A percentile compares a stretch with the other conserved stretches of the same genome.
phyloP scores from a whole-genome alignment of 2,329 filamentous ascomycete species.

The Cercospora canescens region DNA sequence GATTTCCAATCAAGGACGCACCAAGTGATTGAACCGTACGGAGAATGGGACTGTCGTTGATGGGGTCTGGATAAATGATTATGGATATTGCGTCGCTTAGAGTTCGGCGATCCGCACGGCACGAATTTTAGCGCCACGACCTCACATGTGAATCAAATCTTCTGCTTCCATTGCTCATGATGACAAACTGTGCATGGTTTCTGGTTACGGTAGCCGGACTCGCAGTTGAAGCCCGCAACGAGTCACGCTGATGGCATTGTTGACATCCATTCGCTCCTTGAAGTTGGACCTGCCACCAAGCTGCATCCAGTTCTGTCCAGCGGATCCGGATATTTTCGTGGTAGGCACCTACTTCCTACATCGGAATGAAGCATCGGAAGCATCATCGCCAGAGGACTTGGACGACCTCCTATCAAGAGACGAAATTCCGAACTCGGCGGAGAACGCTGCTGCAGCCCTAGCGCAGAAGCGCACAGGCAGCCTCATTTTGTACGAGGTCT shows the following conservation, averaged over 20 bases:
- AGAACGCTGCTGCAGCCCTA: background rate
- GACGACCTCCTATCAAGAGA: constrained; percentile 15
- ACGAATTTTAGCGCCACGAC: constrained; percentile 1
- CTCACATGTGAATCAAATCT: constrained; percentile 9
- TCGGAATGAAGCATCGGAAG: constrained; percentile 34
- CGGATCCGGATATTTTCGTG: constrained; percentile 65
- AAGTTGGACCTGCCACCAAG: constrained; percentile 69
- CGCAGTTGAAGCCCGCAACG: background rate
- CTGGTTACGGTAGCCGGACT: background rate
- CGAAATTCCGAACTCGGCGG: background rate
- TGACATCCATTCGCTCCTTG: constrained; percentile 50
- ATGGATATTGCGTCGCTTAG: constrained; percentile 1
- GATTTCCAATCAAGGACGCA: background rate
- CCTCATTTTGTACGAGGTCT: constrained; percentile 64
- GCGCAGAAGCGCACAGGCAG: constrained; percentile 64
- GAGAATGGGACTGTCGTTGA: background rate
- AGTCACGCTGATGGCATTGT: constrained; percentile 22
- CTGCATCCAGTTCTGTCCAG: constrained; percentile 73
- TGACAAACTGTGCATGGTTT: background rate
- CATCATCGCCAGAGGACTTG: background rate
- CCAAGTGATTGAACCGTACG: background rate
- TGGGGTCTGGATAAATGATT: background rate
- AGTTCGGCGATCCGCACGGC: constrained; percentile 10
- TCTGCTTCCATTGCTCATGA: background rate
- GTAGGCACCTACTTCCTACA: constrained; percentile 84